Conservation (phyloP, 208 protist species). For the Acanthamoeba healyi region DNA sequence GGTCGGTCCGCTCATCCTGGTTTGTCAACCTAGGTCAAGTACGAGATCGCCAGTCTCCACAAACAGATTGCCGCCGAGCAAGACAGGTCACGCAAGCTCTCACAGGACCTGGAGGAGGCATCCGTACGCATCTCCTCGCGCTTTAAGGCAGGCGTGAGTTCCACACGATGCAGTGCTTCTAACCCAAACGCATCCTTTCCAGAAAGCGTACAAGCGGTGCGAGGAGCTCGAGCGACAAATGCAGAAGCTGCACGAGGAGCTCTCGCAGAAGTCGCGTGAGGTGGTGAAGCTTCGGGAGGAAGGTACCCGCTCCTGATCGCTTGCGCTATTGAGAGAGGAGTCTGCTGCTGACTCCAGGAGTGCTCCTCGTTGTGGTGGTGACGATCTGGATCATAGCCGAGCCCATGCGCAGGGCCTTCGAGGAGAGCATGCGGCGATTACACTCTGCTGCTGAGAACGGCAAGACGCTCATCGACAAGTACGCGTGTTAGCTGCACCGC, state of each 20-base stretch:
- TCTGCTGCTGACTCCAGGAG: background rate
- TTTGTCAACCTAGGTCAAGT: background rate
- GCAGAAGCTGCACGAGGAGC: constrained; percentile 35
- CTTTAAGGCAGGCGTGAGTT: no score
- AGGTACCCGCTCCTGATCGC: background rate
- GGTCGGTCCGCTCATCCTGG: no score
- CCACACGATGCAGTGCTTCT: no score
- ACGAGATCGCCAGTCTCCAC: constrained; percentile 1
- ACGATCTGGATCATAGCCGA: background rate
- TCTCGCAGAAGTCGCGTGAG: constrained; percentile 14
- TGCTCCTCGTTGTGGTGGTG: background rate
- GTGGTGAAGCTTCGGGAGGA: constrained; percentile 7
- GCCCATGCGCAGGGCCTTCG: background rate
- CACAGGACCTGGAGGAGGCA: background rate
- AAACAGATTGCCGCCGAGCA: constrained; percentile 3
- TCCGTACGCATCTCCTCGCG: background rate
- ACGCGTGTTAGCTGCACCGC: no score
- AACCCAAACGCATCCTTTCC: background rate
- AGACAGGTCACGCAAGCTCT: background rate
- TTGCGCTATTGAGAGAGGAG: no score
- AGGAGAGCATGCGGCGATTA: constrained; percentile 45
- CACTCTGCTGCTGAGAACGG: constrained; percentile 26
- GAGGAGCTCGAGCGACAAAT: background rate
- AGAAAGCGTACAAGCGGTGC: constrained; percentile 18
- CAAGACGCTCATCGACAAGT: constrained; percentile 23